Conservation (phyloP, 768 basidiomycete species). For the Boletus reticuloceps region DNA sequence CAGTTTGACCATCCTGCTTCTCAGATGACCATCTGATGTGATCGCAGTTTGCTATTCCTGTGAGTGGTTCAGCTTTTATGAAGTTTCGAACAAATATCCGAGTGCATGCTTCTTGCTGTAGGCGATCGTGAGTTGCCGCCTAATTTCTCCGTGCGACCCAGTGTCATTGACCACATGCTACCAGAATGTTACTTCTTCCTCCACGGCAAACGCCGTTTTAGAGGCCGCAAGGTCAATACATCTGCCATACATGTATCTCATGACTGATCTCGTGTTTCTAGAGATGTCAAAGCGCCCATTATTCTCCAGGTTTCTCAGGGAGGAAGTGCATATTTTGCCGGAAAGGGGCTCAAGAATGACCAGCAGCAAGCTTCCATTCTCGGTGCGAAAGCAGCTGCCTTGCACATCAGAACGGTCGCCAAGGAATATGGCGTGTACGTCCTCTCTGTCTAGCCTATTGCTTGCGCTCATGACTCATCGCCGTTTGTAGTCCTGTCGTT, state of each 20-base stretch:
- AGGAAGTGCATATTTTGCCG: constrained; percentile 92
- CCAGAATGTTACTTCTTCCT: constrained; percentile 96
- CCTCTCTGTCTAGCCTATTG: background rate
- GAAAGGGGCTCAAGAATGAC: constrained; percentile 93
- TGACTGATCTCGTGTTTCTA: constrained; percentile 27
- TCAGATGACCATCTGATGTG: constrained; percentile 1
- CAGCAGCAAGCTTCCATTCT: constrained; percentile 92
- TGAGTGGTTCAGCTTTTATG: constrained; percentile 40
- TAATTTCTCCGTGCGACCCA: background rate
- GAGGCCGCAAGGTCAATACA: constrained; percentile 82
- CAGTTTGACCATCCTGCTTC: constrained; percentile 12
- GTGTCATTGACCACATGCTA: background rate
- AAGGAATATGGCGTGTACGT: constrained; percentile 91
- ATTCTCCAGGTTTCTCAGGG: constrained; percentile 98
- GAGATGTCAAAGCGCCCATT: constrained; percentile 95
- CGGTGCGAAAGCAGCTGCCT: constrained; percentile 91
- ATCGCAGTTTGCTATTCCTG: constrained; percentile 77
- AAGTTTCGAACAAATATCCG: background rate
- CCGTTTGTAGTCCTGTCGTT: constrained; percentile 76
- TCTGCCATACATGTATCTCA: constrained; percentile 2
- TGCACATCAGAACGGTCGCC: constrained; percentile 85
- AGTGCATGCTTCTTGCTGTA: constrained; percentile 26
- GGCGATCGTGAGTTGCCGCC: constrained; percentile 67
- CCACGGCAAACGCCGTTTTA: constrained; percentile 88
- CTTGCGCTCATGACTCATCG: background rate